Conservation (phyloP, 352 stramenopile species). For the Pythium pyrilobum region DNA sequence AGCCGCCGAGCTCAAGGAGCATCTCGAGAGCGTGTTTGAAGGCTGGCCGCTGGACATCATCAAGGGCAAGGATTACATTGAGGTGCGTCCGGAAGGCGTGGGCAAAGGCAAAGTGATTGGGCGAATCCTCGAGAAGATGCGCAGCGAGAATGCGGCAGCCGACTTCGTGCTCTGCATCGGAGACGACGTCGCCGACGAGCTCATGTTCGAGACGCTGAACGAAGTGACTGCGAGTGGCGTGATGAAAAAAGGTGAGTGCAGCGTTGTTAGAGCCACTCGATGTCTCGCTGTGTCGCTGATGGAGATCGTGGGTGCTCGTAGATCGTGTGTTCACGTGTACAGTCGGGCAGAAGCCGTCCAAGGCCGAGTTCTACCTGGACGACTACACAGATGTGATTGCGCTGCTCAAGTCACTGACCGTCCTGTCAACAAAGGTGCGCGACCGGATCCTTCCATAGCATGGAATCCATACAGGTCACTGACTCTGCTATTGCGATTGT, state of each 20-base stretch:
- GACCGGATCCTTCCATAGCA: no score
- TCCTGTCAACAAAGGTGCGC: slow-evolving; percentile 71
- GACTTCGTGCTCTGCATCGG: slow-evolving; percentile 98
- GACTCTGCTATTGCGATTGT: no score
- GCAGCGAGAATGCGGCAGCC: slow-evolving; percentile 52
- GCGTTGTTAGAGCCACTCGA: not conserved
- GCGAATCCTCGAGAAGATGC: slow-evolving; percentile 87
- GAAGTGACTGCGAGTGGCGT: slow-evolving; percentile 34
- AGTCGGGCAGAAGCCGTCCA: slow-evolving; percentile 97
- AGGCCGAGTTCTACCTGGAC: slow-evolving; percentile 95
- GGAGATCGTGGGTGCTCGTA: slow-evolving; percentile 22
- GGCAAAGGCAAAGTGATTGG: slow-evolving; percentile 96
- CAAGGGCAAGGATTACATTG: slow-evolving; percentile 95
- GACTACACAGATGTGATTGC: slow-evolving; percentile 94
- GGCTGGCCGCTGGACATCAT: slow-evolving; percentile 75
- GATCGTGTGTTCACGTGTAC: slow-evolving; percentile 94
- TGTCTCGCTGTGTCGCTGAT: not conserved
- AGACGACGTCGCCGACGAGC: slow-evolving; percentile 98
- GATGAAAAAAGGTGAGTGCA: slow-evolving; percentile 37
- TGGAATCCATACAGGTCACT: no score
- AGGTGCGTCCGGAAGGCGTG: slow-evolving; percentile 95
- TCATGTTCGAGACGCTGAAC: slow-evolving; percentile 91
- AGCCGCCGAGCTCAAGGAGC: slow-evolving; percentile 95
- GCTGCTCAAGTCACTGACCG: slow-evolving; percentile 80
- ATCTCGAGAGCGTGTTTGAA: slow-evolving; percentile 93